A percentile compares a stretch with the other conserved stretches of the same genome.
Evolutionary conservation across 805 yeast species (phyloP).

Genomic region (Lipomyces oligophaga): DNA sequence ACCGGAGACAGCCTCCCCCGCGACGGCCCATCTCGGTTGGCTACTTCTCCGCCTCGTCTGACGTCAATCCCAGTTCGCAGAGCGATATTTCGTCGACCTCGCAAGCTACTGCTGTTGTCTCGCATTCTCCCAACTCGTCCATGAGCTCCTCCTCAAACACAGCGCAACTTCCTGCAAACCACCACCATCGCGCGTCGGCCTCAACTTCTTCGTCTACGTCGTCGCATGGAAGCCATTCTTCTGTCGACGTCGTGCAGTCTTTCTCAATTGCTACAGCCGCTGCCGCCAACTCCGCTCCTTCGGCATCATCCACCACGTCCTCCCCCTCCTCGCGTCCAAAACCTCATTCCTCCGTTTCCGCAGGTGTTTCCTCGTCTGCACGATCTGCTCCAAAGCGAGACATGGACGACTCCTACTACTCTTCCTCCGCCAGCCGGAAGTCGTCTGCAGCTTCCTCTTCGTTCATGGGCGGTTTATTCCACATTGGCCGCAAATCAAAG

Average conservation of each 20-base stretch:
- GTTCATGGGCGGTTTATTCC: slow-evolving; percentile 25
- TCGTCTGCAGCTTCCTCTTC: slow-evolving; percentile 4
- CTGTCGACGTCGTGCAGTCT: slow-evolving; percentile 1
- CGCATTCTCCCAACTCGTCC: background rate
- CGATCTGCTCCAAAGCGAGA: too few species aligned
- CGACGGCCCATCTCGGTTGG: background rate
- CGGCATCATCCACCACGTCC: background rate
- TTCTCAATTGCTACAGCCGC: slow-evolving; percentile 1
- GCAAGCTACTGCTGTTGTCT: background rate
- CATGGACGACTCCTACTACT: background rate
- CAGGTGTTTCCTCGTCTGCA: too few species aligned
- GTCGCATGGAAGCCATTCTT: background rate
- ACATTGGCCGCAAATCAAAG: slow-evolving; percentile 23
- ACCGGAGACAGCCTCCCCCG: background rate
- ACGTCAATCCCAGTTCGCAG: too few species aligned
- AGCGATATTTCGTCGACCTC: too few species aligned
- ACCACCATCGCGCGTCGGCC: background rate
- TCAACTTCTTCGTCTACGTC: slow-evolving; percentile 4
- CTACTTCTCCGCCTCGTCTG: too few species aligned
- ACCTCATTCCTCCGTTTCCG: background rate
- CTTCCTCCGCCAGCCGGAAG: slow-evolving; percentile 3
- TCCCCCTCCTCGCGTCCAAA: background rate
- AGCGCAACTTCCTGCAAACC: background rate
- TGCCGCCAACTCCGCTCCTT: background rate
- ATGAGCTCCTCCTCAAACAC: background rate